Evolutionary conservation across 1,139 yeast genomes (phyloP), one percentile per base, ranked within the genome.

Genomic region (Kazachstania sp.): DNA sequence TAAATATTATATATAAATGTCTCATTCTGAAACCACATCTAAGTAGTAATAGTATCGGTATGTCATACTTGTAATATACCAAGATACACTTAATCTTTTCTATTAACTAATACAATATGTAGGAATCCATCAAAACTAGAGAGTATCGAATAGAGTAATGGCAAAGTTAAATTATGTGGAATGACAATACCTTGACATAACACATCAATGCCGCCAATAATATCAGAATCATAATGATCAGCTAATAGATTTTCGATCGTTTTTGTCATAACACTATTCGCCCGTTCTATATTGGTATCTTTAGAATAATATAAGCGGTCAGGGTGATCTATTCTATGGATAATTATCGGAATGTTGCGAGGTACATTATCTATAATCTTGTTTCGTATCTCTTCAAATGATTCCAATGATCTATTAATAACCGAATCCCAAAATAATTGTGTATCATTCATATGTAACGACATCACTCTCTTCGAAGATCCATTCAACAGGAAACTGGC

Each of bases 71-170:
- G 3, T 23, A 7, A 3, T 23, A 23, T 23, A 23, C 6, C 28
- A 23, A 9, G 8, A 23, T 32, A 18, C 15, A 11, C n/a, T 3
- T 5, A 9, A n/a, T 37, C 29, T 7, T 39, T 9, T 9, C n/a
- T 6, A 9, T 29, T 34, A 20, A 23, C 30, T n/a, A 46, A 19
- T 15, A 39, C 20, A 20, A 87, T 63, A 63, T 88, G 92, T 54
- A 88, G 65, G 60, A 85, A 86, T 43, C 90, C 88, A 65, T 90
- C 97, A 41, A 83, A 66, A 56, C 80, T 81, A 57, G 73, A 71
- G 51, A 84, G 75, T 15, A 71, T 63, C 12, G 60, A 58, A 71
- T 83, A 83, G 12, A 86, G 54, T 4, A 78, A 82, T 11, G 64
- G 58, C 12, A 86, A 49, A 1, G 78, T 74, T 0, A 73, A 65